Conservation (phyloP, 2,329 filamentous ascomycete genomes). For the Phoma sp. region DNA sequence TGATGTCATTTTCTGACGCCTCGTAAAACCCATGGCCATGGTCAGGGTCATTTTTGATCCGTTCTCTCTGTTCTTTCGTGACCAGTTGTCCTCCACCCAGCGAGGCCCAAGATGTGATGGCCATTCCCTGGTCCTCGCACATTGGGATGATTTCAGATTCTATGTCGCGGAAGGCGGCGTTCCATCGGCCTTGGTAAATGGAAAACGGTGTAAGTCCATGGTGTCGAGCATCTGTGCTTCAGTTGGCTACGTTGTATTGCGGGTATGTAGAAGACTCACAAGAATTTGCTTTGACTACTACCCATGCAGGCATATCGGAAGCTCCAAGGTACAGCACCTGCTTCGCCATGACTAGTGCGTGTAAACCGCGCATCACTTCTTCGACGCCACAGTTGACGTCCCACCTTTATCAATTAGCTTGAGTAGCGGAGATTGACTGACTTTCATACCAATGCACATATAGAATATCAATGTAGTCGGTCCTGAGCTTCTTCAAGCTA, state of each 20-base stretch:
- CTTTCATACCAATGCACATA: constrained; percentile 46
- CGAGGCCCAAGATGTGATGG: constrained; percentile 57
- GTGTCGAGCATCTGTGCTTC: constrained; percentile 36
- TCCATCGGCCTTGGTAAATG: constrained; percentile 50
- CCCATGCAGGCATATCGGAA: constrained; percentile 50
- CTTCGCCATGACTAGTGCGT: constrained; percentile 47
- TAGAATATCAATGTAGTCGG: constrained; percentile 65
- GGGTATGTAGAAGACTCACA: not conserved
- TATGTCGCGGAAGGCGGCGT: constrained; percentile 60
- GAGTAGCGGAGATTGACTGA: too few species aligned
- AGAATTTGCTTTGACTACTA: constrained; percentile 29
- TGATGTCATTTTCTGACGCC: constrained; percentile 54
- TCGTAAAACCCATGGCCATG: constrained; percentile 50
- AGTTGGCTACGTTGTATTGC: not conserved
- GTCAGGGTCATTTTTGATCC: constrained; percentile 38
- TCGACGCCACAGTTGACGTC: constrained; percentile 50
- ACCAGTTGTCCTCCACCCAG: constrained; percentile 51
- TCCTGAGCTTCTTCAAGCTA: constrained; percentile 19
- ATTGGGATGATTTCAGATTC: constrained; percentile 71
- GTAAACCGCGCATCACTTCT: constrained; percentile 50
- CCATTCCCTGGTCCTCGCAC: constrained; percentile 66
- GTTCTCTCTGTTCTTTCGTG: constrained; percentile 34
- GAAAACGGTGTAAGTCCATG: constrained; percentile 45
- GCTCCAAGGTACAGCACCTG: constrained; percentile 53
- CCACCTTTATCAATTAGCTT: constrained; percentile 37